Evolutionary conservation across 2,329 filamentous ascomycete genomes (phyloP).

Genomic region (Sphaerostilbella broomeana): DNA sequence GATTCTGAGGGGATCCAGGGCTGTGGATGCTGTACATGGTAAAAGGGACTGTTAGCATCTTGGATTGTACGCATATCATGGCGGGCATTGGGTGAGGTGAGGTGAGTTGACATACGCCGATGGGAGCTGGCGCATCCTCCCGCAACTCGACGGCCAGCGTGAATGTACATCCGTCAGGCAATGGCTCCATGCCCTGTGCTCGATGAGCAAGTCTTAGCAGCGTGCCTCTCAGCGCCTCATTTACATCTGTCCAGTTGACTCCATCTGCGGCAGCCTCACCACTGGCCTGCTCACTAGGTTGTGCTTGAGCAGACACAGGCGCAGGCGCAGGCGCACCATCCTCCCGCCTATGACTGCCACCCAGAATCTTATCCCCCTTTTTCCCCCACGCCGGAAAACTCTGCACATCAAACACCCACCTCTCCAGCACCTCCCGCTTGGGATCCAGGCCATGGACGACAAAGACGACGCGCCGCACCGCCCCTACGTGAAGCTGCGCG

Average conservation of each 20-base stretch:
- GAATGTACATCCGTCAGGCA: constrained; percentile 64
- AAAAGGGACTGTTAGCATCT: neutral
- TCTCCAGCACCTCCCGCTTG: constrained; percentile 43
- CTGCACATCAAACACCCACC: constrained; percentile 55
- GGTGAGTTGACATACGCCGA: constrained; percentile 41
- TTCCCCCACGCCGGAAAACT: constrained; percentile 37
- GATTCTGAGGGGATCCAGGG: constrained; percentile 53
- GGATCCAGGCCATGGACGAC: constrained; percentile 36
- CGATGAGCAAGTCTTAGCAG: constrained; percentile 56
- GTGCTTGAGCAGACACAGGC: no score
- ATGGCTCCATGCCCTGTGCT: constrained; percentile 46
- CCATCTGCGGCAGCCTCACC: constrained; percentile 25
- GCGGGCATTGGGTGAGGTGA: neutral
- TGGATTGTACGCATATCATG: neutral
- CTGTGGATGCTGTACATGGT: constrained; percentile 44
- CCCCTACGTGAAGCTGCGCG: constrained; percentile 57
- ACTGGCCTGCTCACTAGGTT: constrained; percentile 19
- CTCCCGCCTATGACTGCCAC: constrained; percentile 13
- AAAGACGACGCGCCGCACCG: constrained; percentile 41
- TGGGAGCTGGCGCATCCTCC: constrained; percentile 51
- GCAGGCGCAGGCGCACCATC: constrained; percentile 3
- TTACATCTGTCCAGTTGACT: constrained; percentile 54
- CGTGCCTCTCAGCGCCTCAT: constrained; percentile 65
- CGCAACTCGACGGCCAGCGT: constrained; percentile 69
- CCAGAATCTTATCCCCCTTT: neutral